Conservation (phyloP, 2,329 filamentous ascomycete genomes). For the Ophiostoma fasciatum region DNA sequence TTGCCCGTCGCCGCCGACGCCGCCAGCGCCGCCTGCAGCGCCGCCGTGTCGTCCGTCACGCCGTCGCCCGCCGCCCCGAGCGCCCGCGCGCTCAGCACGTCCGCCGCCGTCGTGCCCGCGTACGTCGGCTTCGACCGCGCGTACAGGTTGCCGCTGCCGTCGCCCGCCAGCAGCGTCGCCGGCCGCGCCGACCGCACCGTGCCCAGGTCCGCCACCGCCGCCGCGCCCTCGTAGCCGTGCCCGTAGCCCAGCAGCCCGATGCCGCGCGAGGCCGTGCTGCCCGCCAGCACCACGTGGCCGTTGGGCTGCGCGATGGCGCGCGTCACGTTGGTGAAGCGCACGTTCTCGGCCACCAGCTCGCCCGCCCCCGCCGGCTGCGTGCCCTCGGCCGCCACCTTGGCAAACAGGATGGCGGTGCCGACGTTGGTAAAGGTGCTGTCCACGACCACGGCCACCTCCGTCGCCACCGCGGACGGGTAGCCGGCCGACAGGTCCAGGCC, state of each 20-base stretch:
- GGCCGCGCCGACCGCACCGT: constrained; percentile 36
- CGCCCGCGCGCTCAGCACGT: constrained; percentile 54
- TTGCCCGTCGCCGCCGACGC: constrained; percentile 34
- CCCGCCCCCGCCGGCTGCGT: constrained; percentile 22
- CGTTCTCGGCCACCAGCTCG: constrained; percentile 31
- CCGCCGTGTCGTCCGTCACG: constrained; percentile 54
- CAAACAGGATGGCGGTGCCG: constrained; percentile 51
- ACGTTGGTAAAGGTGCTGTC: constrained; percentile 58
- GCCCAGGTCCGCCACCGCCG: constrained; percentile 11
- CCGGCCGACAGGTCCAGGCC: constrained; percentile 50
- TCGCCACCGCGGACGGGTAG: constrained; percentile 25
- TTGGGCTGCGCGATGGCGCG: constrained; percentile 30
- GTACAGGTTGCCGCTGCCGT: constrained; percentile 40
- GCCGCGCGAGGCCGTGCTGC: constrained; percentile 26
- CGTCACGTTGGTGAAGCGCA: constrained; percentile 24
- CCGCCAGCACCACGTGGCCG: constrained; percentile 28
- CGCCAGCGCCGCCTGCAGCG: constrained; percentile 43
- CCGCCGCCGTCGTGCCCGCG: constrained; percentile 34
- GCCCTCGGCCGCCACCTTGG: constrained; percentile 16
- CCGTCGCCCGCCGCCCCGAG: constrained; percentile 59
- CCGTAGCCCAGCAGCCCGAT: constrained; percentile 22
- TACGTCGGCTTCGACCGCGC: constrained; percentile 68
- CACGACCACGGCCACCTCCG: constrained; percentile 59
- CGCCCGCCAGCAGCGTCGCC: constrained; percentile 34
- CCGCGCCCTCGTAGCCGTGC: constrained; percentile 18